Evolutionary conservation across 164 flowering plant genomes (phyloP).

Genomic region (Macadamia integrifolia): DNA sequence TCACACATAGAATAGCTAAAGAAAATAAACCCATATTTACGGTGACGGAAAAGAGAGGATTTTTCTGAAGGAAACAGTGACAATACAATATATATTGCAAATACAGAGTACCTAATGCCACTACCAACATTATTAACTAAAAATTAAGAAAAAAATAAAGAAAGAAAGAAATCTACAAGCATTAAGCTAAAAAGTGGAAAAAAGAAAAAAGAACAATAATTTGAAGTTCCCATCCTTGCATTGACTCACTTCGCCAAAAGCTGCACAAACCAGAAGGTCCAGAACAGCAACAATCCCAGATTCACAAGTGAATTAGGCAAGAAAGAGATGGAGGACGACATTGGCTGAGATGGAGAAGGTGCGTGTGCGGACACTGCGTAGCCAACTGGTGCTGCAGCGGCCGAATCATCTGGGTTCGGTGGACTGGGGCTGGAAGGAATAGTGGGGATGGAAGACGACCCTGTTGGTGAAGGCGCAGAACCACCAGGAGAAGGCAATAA

Average conservation of each 20-base stretch:
- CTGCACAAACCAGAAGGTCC: constrained; percentile 12
- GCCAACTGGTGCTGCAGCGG: constrained; percentile 21
- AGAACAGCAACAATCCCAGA: constrained; percentile 6
- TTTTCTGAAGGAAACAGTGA: background rate
- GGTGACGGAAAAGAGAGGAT: background rate
- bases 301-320: constrained; percentile 4
- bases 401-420: constrained; percentile 38
- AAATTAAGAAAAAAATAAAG: background rate
- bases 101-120: background rate
- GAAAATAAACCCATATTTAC: background rate
- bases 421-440: constrained; percentile 53
- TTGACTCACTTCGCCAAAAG: constrained; percentile 5
- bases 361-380: constrained; percentile 22
- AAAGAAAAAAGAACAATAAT: background rate
- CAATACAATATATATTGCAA: background rate
- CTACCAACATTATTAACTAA: background rate
- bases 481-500: constrained; percentile 44
- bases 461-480: constrained; percentile 24
- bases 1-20: background rate
- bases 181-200: constrained; percentile 1
- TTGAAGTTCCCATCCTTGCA: background rate
- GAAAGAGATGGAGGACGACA: constrained; percentile 21
- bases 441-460: constrained; percentile 26
- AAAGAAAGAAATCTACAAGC: background rate
- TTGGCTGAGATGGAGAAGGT: constrained; percentile 24